Base-by-base conservation (phyloP, 2,329 filamentous ascomycete species). In the Fusarium austroafricanum region DNA sequence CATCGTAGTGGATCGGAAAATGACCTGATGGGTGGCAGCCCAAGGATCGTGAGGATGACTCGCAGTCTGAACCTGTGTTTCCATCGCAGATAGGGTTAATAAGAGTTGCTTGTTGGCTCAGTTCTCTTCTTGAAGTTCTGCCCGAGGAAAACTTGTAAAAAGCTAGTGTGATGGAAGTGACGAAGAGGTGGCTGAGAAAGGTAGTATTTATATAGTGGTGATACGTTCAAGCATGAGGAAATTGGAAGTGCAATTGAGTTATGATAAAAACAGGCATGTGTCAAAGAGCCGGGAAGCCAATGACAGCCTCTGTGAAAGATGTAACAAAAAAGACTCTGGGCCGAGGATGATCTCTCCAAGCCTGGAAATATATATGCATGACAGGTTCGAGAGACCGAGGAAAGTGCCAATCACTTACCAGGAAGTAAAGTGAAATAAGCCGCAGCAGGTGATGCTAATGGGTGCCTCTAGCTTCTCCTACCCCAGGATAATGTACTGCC, bases 1-100 rank as follows among this genome's bases (percentile, higher is more conserved):
- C 79, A 80, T 80, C 53, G 53, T 73, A 40, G 59, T 66, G 37
- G 51, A 52, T 26, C 56, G 71, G 50, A 73, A 71, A 39, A 71
- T 72, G 42, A 68, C 54, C 49, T 70, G 67, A 60, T 74, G 68
- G 37, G 56, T 63, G 28, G 73, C 65, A 37, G 71, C 58, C 70
- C 67, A 72, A 52, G 70, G 72, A 42, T 65, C 51, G 52, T 68
- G 59, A 35, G 58, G 35, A 40, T 51, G 56, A 15, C 40, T 29
- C 37, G 43, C 55, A 42, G 61, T 54, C 47, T 70, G 71, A 44
- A 71, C 59, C 65, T 73, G 72, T 29, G 73, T 63, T 66, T 74
- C 73, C 71, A 75, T 72, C 12, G 39, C 51, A 50, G 64, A 67
- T 29, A 60, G 56, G 26, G 61, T 72, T 37, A 75, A 65, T 52